phyloP scores from a whole-genome alignment of 305 asterid genomes.

The Rubia tinctorum region DNA sequence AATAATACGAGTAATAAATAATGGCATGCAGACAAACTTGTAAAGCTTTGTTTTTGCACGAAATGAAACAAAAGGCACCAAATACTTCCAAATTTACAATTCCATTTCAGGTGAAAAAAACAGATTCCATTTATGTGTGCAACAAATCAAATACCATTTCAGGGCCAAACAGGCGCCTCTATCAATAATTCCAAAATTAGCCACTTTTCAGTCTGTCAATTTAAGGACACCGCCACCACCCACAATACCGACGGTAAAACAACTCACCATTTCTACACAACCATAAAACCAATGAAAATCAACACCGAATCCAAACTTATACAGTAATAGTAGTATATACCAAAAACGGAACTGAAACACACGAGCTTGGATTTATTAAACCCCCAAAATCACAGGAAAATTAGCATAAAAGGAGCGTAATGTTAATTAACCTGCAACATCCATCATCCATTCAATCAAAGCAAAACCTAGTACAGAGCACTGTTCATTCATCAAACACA shows the following conservation, averaged over 20 bases:
- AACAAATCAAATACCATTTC: neutral
- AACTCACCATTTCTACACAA: neutral
- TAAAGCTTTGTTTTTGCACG: neutral
- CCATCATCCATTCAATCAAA: neutral
- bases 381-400: too few species aligned
- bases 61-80: neutral
- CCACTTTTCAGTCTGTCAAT: neutral
- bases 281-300: too few species aligned
- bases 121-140: neutral
- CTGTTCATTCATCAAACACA: neutral
- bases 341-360: too few species aligned
- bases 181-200: neutral
- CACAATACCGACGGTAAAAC: neutral
- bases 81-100: neutral
- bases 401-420: too few species aligned
- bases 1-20: too few species aligned
- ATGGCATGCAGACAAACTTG: neutral
- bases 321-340: too few species aligned
- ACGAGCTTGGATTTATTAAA: too few species aligned
- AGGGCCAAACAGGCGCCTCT: neutral
- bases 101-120: neutral
- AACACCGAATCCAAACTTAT: neutral
- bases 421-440: too few species aligned
- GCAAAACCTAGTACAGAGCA: neutral
- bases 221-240: neutral